These are phyloP conservation scores for Zoysia matrella DNA, from an alignment of 202 grass and related monocot genomes.

Conservation along the genomic window DNA sequence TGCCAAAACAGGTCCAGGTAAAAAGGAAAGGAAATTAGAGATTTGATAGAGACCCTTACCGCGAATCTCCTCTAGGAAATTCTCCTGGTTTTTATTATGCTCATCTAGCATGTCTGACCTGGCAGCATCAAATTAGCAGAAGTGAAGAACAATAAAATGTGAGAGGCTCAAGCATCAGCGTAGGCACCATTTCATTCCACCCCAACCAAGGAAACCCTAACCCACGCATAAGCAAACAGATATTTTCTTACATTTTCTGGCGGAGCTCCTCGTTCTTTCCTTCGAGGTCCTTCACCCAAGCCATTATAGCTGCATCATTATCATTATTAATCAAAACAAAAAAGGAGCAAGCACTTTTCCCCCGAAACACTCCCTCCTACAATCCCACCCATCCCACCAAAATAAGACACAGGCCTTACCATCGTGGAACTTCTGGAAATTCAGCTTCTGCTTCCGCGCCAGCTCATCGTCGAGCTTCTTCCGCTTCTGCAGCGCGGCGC, in stretches of 20 bases:
- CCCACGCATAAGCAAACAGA: not conserved
- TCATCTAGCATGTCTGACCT: conserved; percentile 46
- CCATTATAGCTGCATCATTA: conserved; percentile 39
- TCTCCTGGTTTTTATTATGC: not conserved
- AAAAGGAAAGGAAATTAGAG: not conserved
- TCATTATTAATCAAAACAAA: not conserved
- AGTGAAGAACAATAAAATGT: not conserved
- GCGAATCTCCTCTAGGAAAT: not conserved
- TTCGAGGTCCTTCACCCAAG: conserved; percentile 34
- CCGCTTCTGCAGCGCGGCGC: conserved; percentile 45
- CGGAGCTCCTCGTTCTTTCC: conserved; percentile 44
- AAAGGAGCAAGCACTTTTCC: too few species aligned
- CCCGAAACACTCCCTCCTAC: not conserved
- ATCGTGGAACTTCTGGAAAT: conserved; percentile 30
- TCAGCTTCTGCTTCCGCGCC: conserved; percentile 12
- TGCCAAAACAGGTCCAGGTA: not conserved
- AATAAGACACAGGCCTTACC: conserved; percentile 26
- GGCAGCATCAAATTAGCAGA: conserved; percentile 28
- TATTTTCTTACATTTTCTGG: conserved; percentile 46
- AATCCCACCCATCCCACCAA: not conserved
- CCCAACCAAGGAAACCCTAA: conserved; percentile 23
- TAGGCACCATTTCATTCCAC: not conserved
- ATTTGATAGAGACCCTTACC: conserved; percentile 29
- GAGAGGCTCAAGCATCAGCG: not conserved
- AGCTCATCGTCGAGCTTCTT: conserved; percentile 44